Base-by-base conservation (phyloP, 2,329 filamentous ascomycete genomes). In the Mycosphaerelloides madeirae region DNA sequence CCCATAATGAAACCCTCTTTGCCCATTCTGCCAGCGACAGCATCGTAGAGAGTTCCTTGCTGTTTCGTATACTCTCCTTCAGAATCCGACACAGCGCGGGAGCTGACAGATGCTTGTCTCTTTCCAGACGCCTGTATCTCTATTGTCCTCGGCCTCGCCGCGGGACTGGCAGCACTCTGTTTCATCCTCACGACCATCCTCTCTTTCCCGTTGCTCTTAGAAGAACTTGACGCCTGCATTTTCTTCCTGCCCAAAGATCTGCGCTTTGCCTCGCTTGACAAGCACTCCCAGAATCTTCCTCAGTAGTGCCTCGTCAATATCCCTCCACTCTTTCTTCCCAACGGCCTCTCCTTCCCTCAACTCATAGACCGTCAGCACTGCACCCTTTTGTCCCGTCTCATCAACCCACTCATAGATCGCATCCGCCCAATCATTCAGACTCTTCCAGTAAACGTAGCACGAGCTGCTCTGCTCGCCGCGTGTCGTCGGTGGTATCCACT, bases 211-310 rank as follows among this genome's bases (percentile, higher is more conserved):
- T 41, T 38, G 19, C 31, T 25, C 29, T 83, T 72, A 96, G 65
- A 97, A 97, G 72, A 98, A 97, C 72, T 98, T 98, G 54, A 97
- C 88, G 59, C 93, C 93, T 60, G 86, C 81, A 49, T 87, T 85
- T 63, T 91, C 88, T 59, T 91, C 89, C 42, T 81, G 79, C 28
- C 91, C 91, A 70, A 98, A 97, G 19, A 97, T 81, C 67, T 97
- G 91, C 12, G 90, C 91, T 69, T 86, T 95, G 56, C 89, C 89
- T 51, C 84, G 79, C 75, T 94, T 95, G 29, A 95, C 90, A 38
- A 96, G 75, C 38, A 93, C 75, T 48, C 80, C 78, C 38, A 98
- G 74, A 29, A 87, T 84, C 65, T 84, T 89, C 55, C 85, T 78
- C 60, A 98, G 75, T 50, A 95, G 67, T 18, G 89, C 87, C 35